These are phyloP conservation scores for Fusarium miscanthi DNA, from an alignment of 2,329 filamentous ascomycete genomes.

Conservation along the genomic window DNA sequence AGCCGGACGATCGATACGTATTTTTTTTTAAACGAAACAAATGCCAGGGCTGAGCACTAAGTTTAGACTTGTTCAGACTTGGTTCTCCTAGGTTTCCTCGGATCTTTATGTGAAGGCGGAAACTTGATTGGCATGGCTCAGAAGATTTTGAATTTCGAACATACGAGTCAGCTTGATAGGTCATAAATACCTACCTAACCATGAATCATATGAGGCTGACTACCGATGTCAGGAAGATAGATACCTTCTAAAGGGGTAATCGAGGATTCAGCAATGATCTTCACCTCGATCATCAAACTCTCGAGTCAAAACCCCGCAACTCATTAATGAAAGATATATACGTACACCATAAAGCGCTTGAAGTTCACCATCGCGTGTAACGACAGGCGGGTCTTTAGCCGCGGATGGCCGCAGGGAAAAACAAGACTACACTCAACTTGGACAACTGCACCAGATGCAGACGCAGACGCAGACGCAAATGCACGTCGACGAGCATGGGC, in stretches of 20 bases:
- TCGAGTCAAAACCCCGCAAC: slow-evolving; percentile 4
- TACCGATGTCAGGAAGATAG: not conserved
- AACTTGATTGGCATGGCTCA: not conserved
- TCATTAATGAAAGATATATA: not conserved
- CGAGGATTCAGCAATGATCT: not conserved
- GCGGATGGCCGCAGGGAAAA: slow-evolving; percentile 21
- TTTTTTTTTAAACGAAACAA: slow-evolving; percentile 7
- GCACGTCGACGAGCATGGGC: slow-evolving; percentile 19
- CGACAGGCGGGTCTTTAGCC: slow-evolving; percentile 29
- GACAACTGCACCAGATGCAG: slow-evolving; percentile 17
- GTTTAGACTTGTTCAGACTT: slow-evolving; percentile 2
- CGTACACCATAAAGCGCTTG: slow-evolving; percentile 10
- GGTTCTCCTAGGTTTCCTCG: not conserved
- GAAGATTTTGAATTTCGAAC: not conserved
- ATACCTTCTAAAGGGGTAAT: not conserved
- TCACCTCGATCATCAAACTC: slow-evolving; percentile 17
- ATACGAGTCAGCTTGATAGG: not conserved
- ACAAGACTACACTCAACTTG: slow-evolving; percentile 27
- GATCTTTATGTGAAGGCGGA: not conserved
- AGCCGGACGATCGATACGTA: not conserved
- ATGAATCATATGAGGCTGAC: not conserved
- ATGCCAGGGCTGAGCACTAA: slow-evolving; percentile 5
- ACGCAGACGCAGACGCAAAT: not conserved
- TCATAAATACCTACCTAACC: not conserved
- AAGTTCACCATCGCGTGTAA: slow-evolving; percentile 38